Evolutionary conservation across 345 rosid species (phyloP).

Genomic region (Aegle marmelos): DNA sequence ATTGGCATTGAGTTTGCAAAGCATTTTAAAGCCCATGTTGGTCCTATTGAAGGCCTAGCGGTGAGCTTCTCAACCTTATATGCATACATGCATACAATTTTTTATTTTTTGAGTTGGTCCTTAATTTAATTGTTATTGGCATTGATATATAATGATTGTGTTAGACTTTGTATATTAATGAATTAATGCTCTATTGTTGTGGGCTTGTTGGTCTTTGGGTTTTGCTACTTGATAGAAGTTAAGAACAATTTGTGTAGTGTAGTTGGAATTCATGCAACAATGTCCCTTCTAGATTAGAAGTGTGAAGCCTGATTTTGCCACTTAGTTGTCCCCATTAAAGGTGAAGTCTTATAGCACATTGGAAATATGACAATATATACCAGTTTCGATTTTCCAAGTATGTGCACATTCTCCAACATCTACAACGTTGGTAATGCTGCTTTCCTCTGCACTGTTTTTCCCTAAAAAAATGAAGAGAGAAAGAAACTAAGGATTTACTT

Average conservation of each 20-base stretch:
- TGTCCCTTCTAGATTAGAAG: neutral
- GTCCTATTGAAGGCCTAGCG: slow-evolving; percentile 93
- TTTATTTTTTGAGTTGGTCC: neutral
- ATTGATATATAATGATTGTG: neutral
- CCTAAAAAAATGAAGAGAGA: neutral
- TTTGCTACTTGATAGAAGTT: neutral
- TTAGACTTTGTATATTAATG: neutral
- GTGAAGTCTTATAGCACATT: neutral
- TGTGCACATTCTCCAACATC: neutral
- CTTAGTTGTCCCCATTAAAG: neutral
- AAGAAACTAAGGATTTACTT: neutral
- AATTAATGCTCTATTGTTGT: neutral
- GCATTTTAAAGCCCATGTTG: slow-evolving; percentile 92
- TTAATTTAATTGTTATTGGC: neutral
- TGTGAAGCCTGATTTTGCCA: neutral
- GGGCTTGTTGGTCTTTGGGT: neutral
- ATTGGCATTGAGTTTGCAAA: slow-evolving; percentile 92
- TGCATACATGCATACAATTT: neutral
- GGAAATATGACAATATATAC: neutral
- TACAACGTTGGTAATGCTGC: neutral
- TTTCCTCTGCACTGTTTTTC: neutral
- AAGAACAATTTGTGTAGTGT: neutral
- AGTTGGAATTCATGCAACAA: neutral
- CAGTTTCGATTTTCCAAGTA: neutral
- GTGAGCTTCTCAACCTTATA: slow-evolving; percentile 41